A percentile compares a stretch with the other conserved stretches of the same genome.
These are phyloP conservation scores for Trichoderma citrinoviride DNA, from an alignment of 2,329 filamentous ascomycete species.

Conservation along the genomic window DNA sequence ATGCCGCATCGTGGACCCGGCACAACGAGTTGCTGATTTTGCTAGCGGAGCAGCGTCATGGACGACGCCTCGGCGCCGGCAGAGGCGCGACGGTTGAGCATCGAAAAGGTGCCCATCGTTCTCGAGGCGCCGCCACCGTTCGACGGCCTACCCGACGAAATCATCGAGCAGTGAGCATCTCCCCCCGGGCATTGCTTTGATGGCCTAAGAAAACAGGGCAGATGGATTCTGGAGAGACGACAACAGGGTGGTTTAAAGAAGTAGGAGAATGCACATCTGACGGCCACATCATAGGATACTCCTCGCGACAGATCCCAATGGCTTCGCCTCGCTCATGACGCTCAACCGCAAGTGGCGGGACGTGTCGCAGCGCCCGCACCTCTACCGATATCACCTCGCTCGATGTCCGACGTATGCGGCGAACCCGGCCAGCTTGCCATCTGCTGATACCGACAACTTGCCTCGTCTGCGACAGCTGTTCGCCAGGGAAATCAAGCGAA, in stretches of 20 bases:
- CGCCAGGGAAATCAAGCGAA: conserved; percentile 68
- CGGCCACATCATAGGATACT: conserved; percentile 51
- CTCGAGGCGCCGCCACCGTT: conserved; percentile 28
- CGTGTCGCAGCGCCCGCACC: conserved; percentile 60
- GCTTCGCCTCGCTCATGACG: conserved; percentile 64
- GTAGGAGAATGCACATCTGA: not conserved
- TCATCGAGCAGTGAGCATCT: conserved; percentile 63
- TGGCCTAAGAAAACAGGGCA: not conserved
- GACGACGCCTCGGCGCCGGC: conserved; percentile 28
- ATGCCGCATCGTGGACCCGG: conserved; percentile 1
- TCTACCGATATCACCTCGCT: conserved; percentile 63
- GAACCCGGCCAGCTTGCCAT: conserved; percentile 44
- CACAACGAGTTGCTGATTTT: conserved; percentile 1
- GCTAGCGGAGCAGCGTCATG: conserved; percentile 31
- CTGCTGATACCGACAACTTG: conserved; percentile 50
- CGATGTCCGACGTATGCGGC: conserved; percentile 58
- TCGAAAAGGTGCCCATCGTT: conserved; percentile 35
- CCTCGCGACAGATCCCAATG: conserved; percentile 56
- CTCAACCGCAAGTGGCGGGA: conserved; percentile 65
- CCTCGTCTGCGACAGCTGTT: conserved; percentile 63
- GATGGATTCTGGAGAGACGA: not conserved
- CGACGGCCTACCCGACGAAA: conserved; percentile 62
- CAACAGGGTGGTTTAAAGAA: not conserved
- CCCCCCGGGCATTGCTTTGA: not conserved
- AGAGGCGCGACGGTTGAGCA: conserved; percentile 35